Evolutionary conservation across 257 asterid genomes (phyloP).

Genomic region (Salvia rosmarinus): DNA sequence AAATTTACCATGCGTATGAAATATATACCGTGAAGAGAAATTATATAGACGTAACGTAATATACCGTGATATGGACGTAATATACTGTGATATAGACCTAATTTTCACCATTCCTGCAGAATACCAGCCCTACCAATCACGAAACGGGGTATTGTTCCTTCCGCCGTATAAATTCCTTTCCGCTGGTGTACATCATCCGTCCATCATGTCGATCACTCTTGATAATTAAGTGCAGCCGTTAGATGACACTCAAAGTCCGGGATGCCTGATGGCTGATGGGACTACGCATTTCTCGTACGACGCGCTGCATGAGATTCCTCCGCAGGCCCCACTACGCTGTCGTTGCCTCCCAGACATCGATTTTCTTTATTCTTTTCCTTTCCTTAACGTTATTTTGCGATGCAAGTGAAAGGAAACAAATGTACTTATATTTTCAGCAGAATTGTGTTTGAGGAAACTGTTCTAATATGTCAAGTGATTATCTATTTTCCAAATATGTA

Average conservation of each 20-base stretch:
- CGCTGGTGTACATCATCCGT: background rate
- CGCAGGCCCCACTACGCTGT: background rate
- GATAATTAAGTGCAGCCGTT: background rate
- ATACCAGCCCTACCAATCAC: background rate
- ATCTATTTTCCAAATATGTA: background rate
- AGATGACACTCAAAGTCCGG: background rate
- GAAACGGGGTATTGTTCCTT: constrained; percentile 34
- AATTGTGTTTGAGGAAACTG: background rate
- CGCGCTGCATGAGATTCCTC: constrained; percentile 26
- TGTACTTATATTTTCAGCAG: no score
- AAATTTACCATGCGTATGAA: no score
- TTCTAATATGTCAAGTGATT: background rate
- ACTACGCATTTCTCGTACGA: constrained; percentile 21
- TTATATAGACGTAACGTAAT: no score
- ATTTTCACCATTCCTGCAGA: no score
- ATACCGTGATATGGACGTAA: no score
- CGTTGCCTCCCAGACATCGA: no score
- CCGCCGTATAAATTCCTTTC: background rate
- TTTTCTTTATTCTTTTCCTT: no score
- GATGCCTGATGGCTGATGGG: constrained; percentile 1
- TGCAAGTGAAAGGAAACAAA: no score
- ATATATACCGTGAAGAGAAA: no score
- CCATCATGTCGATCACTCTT: background rate
- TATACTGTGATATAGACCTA: no score
- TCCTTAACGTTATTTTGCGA: no score